Base-by-base conservation (phyloP, 2,329 filamentous ascomycete species). In the Paraphoma sp. region DNA sequence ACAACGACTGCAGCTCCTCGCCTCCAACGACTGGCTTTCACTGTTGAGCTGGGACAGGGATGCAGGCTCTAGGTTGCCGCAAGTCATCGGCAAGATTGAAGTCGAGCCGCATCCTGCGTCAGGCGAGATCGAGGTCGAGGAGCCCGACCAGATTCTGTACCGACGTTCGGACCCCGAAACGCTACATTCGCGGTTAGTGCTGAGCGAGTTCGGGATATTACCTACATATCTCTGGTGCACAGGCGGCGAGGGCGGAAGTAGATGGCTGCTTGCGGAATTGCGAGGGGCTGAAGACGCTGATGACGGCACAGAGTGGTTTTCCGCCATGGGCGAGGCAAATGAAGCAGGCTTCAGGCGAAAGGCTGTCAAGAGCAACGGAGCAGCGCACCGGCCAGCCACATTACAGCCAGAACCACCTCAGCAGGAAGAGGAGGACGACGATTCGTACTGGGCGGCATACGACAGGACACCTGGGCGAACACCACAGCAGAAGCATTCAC, bases 41-140 rank as follows among this genome's bases (percentile, higher is more conserved):
- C 81, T 93, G 31, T 82, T 94, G 23, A 89, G 86, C 70, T 93
- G 91, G 80, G 86, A 90, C 67, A 68, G 81, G 7, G 75, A 82
- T 60, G 79, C 84, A 43, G 86, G 83, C 3, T 79, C 83, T 31
- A 84, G 81, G 62, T 81, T 94, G 16, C 81, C 83, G n/a, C 80
- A 85, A 55, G 79, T 89, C 12, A 86, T 87, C 31, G 83, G 84
- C 64, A 83, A 84, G 53, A 85, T 90, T 51, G 79, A 83, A 45
- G 80, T 94, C 31, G 89, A 93, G 73, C 89, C 90, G n/a, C 91
- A 95, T 68, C 91, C 91, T 3, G 86, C 89, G 4, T 92, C 89
- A 2, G 91, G 90, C 51, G 90, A 93, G 74, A 85, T 94, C 51
- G 91, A 94, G 77, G 77, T 93, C 17, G 87, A 91, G 54, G 89